phyloP scores from a whole-genome alignment of 805 yeast species.

The Spathaspora gorwiae region DNA sequence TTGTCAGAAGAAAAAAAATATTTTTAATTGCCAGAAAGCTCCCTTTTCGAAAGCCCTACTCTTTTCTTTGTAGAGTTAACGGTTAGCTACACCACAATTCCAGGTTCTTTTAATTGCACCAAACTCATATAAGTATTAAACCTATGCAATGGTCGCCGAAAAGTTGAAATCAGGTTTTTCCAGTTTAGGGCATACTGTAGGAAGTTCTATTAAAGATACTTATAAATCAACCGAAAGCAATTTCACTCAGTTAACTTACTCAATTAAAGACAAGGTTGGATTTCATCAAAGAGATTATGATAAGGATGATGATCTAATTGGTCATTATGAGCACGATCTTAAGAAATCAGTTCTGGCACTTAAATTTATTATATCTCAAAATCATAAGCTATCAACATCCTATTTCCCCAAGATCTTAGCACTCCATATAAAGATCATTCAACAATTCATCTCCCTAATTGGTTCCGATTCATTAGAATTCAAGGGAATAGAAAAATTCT shows the following conservation, averaged over 20 bases:
- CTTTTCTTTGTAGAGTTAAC: too few species aligned
- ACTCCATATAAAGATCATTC: slow-evolving; percentile 24
- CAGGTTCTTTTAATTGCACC: too few species aligned
- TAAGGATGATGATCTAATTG: slow-evolving; percentile 35
- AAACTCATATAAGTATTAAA: too few species aligned
- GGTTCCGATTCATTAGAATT: slow-evolving; percentile 30
- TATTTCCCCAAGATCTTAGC: slow-evolving; percentile 32
- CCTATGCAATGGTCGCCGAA: slow-evolving; percentile 5
- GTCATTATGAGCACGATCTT: slow-evolving; percentile 43
- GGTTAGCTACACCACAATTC: too few species aligned
- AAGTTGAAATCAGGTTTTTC: slow-evolving; percentile 5
- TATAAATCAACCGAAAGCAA: slow-evolving; percentile 5
- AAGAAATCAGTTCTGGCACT: slow-evolving; percentile 40
- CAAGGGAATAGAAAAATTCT: slow-evolving; percentile 27
- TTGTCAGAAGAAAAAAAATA: too few species aligned
- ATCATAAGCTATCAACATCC: slow-evolving; percentile 16
- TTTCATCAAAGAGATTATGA: slow-evolving; percentile 13
- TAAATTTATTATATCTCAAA: slow-evolving; percentile 29
- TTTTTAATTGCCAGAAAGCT: too few species aligned
- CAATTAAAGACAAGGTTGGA: slow-evolving; percentile 6
- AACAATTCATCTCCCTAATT: slow-evolving; percentile 29
- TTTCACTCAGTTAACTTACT: slow-evolving; percentile 4
- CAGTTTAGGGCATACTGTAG: slow-evolving; percentile 2
- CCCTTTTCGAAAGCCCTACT: too few species aligned
- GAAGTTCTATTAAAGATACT: slow-evolving; percentile 6